Percentiles rank a stretch among this genome's conserved stretches.
phyloP scores from a whole-genome alignment of 352 stramenopile genomes.

The Phytophthora uliginosa region DNA sequence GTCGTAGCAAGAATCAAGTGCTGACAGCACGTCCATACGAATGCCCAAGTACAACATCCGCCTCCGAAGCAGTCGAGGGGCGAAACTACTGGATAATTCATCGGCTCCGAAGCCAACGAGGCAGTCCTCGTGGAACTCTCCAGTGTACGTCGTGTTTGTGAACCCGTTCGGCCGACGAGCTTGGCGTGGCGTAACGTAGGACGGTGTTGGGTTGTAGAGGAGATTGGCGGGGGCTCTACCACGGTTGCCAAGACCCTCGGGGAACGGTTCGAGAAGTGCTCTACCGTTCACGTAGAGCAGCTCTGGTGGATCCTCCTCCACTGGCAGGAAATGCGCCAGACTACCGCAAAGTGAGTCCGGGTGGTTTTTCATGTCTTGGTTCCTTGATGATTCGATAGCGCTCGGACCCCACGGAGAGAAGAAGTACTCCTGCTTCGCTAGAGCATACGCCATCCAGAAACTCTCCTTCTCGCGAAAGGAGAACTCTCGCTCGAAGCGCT shows the following conservation, averaged over 20 bases:
- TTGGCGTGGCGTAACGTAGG: too few species aligned
- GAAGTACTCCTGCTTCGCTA: too few species aligned
- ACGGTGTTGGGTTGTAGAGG: too few species aligned
- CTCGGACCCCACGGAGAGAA: not conserved
- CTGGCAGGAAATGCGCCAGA: not conserved
- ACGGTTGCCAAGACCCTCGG: not conserved
- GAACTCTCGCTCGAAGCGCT: too few species aligned
- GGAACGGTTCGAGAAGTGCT: not conserved
- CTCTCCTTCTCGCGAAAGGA: too few species aligned
- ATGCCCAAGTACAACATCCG: not conserved
- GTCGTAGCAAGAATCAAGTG: not conserved
- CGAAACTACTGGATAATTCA: not conserved
- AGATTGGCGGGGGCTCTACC: too few species aligned
- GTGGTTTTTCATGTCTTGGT: not conserved
- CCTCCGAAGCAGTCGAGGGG: not conserved
- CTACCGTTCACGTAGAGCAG: not conserved
- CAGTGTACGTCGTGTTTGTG: not conserved
- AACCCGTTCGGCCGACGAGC: not conserved
- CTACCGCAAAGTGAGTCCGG: not conserved
- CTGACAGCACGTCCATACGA: not conserved
- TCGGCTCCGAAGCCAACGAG: not conserved
- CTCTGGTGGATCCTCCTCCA: not conserved
- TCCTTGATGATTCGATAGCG: not conserved
- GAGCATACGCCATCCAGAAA: too few species aligned
- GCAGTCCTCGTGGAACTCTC: not conserved